Evolutionary conservation across 2,329 filamentous ascomycete genomes (phyloP).

Genomic region (Ophiostoma ulmi): DNA sequence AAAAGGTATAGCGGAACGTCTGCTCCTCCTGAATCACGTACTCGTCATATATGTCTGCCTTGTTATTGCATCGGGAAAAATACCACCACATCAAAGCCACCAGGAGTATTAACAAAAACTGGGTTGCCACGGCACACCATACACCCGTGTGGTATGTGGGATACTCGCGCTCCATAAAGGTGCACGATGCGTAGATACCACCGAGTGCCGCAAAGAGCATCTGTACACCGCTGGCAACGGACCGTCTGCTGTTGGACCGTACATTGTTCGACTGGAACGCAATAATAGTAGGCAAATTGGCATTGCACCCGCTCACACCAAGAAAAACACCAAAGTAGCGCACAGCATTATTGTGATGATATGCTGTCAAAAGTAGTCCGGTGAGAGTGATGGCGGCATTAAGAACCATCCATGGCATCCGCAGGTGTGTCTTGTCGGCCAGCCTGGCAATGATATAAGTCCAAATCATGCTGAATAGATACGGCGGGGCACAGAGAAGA

Average conservation of each 20-base stretch:
- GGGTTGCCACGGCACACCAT: constrained; percentile 50
- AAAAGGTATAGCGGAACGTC: background rate
- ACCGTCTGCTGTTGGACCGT: constrained; percentile 37
- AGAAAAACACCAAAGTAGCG: constrained; percentile 72
- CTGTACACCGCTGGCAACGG: constrained; percentile 33
- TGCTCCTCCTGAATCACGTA: background rate
- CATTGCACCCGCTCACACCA: constrained; percentile 66
- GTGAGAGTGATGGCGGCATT: constrained; percentile 39
- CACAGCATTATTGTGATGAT: constrained; percentile 45
- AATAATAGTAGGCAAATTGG: constrained; percentile 68
- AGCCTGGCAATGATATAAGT: constrained; percentile 15
- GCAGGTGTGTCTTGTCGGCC: background rate
- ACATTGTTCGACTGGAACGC: constrained; percentile 84
- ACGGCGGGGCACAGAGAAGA: background rate
- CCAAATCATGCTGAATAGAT: background rate
- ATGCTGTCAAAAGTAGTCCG: constrained; percentile 64
- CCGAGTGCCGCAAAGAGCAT: constrained; percentile 34
- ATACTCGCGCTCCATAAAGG: constrained; percentile 54
- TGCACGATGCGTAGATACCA: constrained; percentile 62
- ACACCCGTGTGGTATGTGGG: constrained; percentile 51
- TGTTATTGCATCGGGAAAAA: constrained; percentile 43
- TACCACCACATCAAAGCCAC: constrained; percentile 39
- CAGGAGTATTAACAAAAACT: constrained; percentile 43
- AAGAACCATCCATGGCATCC: background rate
- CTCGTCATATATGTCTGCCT: constrained; percentile 39